These are phyloP conservation scores for Purpureocillium takamizusanense DNA, from an alignment of 2,329 filamentous ascomycete species.

Conservation along the genomic window DNA sequence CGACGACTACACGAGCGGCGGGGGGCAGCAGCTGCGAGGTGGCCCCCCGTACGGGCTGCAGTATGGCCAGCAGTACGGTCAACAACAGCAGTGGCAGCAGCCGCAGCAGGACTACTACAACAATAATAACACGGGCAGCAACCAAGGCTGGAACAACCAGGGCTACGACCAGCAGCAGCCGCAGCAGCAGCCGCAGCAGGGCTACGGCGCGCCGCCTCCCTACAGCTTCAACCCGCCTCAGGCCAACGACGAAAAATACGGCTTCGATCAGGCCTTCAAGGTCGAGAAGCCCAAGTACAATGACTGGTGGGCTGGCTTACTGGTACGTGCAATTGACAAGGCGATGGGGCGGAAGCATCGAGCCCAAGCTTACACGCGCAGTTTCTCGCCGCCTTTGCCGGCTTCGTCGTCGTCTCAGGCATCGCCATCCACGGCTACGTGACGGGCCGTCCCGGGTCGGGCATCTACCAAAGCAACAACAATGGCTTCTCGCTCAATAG, in stretches of 20 bases:
- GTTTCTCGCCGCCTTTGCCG: slow-evolving; percentile 62
- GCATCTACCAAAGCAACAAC: slow-evolving; percentile 57
- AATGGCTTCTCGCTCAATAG: slow-evolving; percentile 64
- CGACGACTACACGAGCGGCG: slow-evolving; percentile 21
- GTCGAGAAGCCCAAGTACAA: slow-evolving; percentile 80
- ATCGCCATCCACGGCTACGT: slow-evolving; percentile 69
- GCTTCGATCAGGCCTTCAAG: slow-evolving; percentile 76
- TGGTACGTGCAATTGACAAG: slow-evolving; percentile 39
- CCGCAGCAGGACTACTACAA: slow-evolving; percentile 7
- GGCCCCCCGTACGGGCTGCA: slow-evolving; percentile 9
- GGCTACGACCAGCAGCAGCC: slow-evolving; percentile 9
- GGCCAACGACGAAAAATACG: slow-evolving; percentile 36
- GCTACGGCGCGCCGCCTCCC: slow-evolving; percentile 19
- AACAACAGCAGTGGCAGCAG: slow-evolving; percentile 6
- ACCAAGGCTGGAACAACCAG: slow-evolving; percentile 6
- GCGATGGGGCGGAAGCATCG: too few species aligned
- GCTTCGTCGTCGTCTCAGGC: slow-evolving; percentile 69
- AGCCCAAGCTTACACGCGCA: slow-evolving; percentile 19
- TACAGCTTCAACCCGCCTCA: slow-evolving; percentile 28
- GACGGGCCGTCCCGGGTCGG: slow-evolving; percentile 51
- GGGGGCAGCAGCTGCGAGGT: slow-evolving; percentile 8
- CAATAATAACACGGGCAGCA: not conserved
- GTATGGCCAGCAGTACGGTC: slow-evolving; percentile 9
- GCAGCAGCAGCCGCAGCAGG: slow-evolving; percentile 19
- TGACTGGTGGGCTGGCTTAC: slow-evolving; percentile 78